Evolutionary conservation across 352 stramenopile species (phyloP), one percentile per base, ranked within the genome.

Genomic region (Halophytophthora polymorphica): DNA sequence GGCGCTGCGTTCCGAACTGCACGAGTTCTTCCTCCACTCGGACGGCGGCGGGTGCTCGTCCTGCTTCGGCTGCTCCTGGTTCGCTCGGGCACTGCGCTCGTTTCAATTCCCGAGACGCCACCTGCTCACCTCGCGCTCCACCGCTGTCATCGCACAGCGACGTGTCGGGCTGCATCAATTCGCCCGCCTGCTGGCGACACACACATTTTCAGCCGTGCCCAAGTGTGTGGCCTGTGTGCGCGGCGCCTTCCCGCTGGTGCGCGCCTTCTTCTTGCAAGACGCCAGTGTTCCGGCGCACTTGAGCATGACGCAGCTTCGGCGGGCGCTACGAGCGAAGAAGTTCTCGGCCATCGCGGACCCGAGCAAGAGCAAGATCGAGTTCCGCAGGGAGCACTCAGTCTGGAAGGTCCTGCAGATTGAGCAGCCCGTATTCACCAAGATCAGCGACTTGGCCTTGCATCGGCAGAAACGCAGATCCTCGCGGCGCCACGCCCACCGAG

Each of bases 281-380:
- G 54, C 48, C 11, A 58, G 50, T 4, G 51, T 69, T 17, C 58
- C 70, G 18, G 64, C 66, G 8, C 49, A 50, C 15, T 25, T 85
- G 2, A 71, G 50, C 6, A 49, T 64, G 37, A 46, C 61, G 7
- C 54, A 55, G 7, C 64, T 90, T 34, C 50, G 59, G 21, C 52
- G 53, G 35, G 39, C 56, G 22, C 50, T 88, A 12, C 58, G 58
- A 15, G 59, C 69, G 1, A 54, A 78, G 22, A 58, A 70, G 12
- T 91, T 91, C 40, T 82, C 73, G 7, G 56, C 77, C 1, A 86
- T 91, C 29, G 53, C 65, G 2, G 81, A 90, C 42, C 76, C 78
- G 37, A 78, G 54, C 39, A 89, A 89, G 58, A 89, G 78, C 69
- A 87, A 89, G 52, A 83, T 91, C 49, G 76, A 90, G 49, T 91